These are phyloP conservation scores for Amaranthus tricolor DNA, from an alignment of 179 eudicot species.

Conservation along the genomic window DNA sequence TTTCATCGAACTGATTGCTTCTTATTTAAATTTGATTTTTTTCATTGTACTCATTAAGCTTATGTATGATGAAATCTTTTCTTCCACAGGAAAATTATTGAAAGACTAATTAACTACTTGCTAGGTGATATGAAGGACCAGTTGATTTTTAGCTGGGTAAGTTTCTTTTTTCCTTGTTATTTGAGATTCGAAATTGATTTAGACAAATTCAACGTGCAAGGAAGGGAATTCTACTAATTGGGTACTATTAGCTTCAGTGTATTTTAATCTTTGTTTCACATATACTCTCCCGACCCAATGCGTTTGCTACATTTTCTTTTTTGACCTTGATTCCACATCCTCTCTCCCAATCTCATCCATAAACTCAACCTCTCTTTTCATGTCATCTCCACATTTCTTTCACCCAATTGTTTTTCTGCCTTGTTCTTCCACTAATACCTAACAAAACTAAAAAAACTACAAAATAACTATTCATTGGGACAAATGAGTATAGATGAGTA, in stretches of 20 bases:
- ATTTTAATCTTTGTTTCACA: background rate
- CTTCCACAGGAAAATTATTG: slow-evolving; percentile 61
- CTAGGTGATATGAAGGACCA: slow-evolving; percentile 66
- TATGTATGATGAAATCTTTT: slow-evolving; percentile 8
- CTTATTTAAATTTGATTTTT: background rate
- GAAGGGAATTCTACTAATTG: background rate
- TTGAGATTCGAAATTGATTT: background rate
- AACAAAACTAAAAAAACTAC: too few relatives aligned
- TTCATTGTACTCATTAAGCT: background rate
- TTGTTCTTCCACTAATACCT: too few relatives aligned
- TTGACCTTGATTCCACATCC: too few relatives aligned
- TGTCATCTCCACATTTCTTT: too few relatives aligned
- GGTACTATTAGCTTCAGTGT: background rate
- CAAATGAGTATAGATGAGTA: too few relatives aligned
- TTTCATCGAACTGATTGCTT: background rate
- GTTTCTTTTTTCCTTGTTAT: slow-evolving; percentile 19
- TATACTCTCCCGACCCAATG: background rate
- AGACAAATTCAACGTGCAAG: background rate
- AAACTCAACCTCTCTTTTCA: too few relatives aligned
- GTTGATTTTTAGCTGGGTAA: slow-evolving; percentile 83
- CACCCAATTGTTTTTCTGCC: too few relatives aligned
- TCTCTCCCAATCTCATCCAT: too few relatives aligned
- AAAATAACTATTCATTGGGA: too few relatives aligned
- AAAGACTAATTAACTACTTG: slow-evolving; percentile 66
- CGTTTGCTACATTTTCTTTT: too few relatives aligned